These are phyloP conservation scores for Cinchona pubescens DNA, from an alignment of 257 asterid genomes.

Conservation along the genomic window DNA sequence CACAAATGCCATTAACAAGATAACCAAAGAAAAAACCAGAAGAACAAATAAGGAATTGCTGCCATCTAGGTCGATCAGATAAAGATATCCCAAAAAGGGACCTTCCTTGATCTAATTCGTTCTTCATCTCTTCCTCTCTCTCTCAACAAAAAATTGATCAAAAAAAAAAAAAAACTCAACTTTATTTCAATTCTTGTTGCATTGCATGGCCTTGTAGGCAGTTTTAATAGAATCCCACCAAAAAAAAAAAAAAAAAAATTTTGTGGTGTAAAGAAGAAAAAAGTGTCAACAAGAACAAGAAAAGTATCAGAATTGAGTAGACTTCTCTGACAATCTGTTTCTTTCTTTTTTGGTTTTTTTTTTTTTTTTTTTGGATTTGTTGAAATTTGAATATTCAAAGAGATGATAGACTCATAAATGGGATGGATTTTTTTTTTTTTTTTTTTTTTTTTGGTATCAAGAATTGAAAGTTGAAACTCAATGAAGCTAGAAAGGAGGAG, in stretches of 20 bases:
- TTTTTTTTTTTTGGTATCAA: too few relatives aligned
- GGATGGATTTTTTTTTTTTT: too few relatives aligned
- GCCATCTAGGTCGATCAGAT: constrained; percentile 69
- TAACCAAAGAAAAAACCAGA: constrained; percentile 93
- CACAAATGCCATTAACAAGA: constrained; percentile 92
- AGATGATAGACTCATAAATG: too few relatives aligned
- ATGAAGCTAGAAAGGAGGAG: constrained; percentile 13
- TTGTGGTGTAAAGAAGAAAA: background rate
- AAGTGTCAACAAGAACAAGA: constrained; percentile 6
- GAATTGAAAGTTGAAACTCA: background rate
- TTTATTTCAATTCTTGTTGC: background rate
- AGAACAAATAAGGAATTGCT: constrained; percentile 79
- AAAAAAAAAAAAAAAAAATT: background rate
- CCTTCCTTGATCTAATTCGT: constrained; percentile 77
- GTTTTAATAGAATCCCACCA: background rate
- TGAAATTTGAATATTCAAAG: too few relatives aligned
- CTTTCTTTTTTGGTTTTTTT: background rate
- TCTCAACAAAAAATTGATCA: background rate
- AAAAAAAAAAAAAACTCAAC: too few relatives aligned
- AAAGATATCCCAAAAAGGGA: constrained; percentile 76
- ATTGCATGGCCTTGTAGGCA: constrained; percentile 12
- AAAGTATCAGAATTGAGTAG: constrained; percentile 17
- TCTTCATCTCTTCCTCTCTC: constrained; percentile 48
- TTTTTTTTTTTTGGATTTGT: too few relatives aligned
- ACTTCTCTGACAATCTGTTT: constrained; percentile 12